Conservation (phyloP, 1,284 basidiomycete genomes). For the Austroboletus rostrupii region DNA sequence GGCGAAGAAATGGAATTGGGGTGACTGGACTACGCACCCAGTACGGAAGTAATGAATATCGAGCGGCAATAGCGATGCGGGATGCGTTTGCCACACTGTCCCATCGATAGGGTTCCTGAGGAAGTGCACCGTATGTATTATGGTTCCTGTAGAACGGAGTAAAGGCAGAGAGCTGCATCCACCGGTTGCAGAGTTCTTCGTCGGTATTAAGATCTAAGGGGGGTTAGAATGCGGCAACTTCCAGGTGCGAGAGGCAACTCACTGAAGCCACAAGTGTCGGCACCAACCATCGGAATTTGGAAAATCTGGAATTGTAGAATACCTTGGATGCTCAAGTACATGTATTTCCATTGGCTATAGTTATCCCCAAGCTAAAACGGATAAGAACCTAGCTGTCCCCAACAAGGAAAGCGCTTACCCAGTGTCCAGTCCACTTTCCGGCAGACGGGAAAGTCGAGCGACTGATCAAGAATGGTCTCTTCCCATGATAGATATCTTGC, state of each 20-base stretch:
- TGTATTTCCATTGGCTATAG: constrained; percentile 61
- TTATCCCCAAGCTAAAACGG: constrained; percentile 65
- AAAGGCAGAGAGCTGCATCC: constrained; percentile 78
- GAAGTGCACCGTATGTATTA: constrained; percentile 53
- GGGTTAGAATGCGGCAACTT: constrained; percentile 5
- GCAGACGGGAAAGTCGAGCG: constrained; percentile 54
- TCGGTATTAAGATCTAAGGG: constrained; percentile 60
- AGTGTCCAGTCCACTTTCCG: constrained; percentile 62
- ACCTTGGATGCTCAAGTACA: constrained; percentile 58
- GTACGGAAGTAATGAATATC: constrained; percentile 70
- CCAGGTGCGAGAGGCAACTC: constrained; percentile 17
- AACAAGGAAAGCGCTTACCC: constrained; percentile 33
- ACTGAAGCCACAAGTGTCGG: constrained; percentile 69
- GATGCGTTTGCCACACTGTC: constrained; percentile 71
- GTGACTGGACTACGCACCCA: constrained; percentile 50
- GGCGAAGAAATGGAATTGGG: too few species aligned
- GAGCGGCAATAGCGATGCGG: constrained; percentile 60
- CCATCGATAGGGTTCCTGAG: constrained; percentile 76
- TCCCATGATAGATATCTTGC: constrained; percentile 28
- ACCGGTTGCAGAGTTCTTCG: constrained; percentile 78
- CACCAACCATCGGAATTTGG: constrained; percentile 74
- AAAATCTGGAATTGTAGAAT: constrained; percentile 74
- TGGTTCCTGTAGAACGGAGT: constrained; percentile 74
- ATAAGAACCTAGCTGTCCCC: neutral
- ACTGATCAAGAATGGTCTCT: constrained; percentile 43